Conservation (phyloP, 176 grass and related monocot genomes). For the Triticum urartu region DNA sequence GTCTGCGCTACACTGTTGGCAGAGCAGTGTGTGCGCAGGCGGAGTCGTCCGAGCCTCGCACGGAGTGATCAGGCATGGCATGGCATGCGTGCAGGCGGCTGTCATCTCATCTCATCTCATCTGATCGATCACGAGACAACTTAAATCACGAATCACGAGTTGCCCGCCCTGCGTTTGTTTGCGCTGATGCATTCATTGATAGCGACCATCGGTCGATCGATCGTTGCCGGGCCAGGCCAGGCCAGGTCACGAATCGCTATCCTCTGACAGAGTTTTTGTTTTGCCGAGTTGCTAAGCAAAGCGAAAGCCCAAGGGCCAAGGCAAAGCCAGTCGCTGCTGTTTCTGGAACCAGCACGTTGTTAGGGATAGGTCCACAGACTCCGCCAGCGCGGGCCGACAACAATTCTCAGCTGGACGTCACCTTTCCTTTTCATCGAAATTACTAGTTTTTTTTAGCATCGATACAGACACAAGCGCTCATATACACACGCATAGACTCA, state of each 20-base stretch:
- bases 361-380: background rate
- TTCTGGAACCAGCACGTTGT: background rate
- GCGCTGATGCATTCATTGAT: background rate
- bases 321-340: background rate
- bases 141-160: conserved; percentile 9
- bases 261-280: background rate
- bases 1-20: background rate
- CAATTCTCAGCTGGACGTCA: background rate
- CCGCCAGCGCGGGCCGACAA: background rate
- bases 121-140: background rate
- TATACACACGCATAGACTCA: no score
- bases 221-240: background rate
- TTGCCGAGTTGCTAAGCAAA: conserved; percentile 11
- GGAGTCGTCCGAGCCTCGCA: background rate
- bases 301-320: background rate
- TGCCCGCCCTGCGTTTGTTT: background rate
- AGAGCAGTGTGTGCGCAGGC: background rate
- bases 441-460: no score
- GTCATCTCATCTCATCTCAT: background rate
- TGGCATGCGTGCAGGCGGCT: no score
- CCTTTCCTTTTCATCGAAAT: no score
- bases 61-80: background rate
- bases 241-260: background rate
- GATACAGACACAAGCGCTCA: no score
- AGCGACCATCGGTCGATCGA: background rate